Conservation (phyloP, 2,329 filamentous ascomycete species). For the Fusarium sp. region DNA sequence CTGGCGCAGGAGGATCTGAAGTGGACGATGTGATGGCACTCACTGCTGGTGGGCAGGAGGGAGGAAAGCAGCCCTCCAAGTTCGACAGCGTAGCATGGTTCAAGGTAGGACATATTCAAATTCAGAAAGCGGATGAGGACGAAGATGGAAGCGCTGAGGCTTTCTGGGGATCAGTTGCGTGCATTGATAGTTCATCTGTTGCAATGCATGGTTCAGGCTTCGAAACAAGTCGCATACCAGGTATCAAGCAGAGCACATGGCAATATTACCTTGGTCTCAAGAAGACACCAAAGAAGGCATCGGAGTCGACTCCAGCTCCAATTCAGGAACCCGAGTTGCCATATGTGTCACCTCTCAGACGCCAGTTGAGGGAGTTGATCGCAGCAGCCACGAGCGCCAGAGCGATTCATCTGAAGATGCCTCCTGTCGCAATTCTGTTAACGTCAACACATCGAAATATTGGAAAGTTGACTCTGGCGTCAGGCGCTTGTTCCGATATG, state of each 20-base stretch:
- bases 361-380: slow-evolving; percentile 84
- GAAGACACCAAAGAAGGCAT: slow-evolving; percentile 63
- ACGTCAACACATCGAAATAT: slow-evolving; percentile 94
- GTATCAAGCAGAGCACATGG: slow-evolving; percentile 81
- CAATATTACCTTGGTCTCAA: slow-evolving; percentile 88
- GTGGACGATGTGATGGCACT: slow-evolving; percentile 76
- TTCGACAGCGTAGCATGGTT: slow-evolving; percentile 87
- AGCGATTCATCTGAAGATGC: slow-evolving; percentile 86
- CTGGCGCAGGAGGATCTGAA: slow-evolving; percentile 66
- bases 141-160: slow-evolving; percentile 72
- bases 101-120: slow-evolving; percentile 79
- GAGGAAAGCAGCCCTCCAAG: slow-evolving; percentile 43
- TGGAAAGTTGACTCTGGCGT: slow-evolving; percentile 85
- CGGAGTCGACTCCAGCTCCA: slow-evolving; percentile 52
- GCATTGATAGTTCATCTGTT: slow-evolving; percentile 86
- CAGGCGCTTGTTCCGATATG: slow-evolving; percentile 83
- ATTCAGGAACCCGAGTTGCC: slow-evolving; percentile 58
- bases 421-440: slow-evolving; percentile 86
- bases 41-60: slow-evolving; percentile 53
- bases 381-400: slow-evolving; percentile 88
- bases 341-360: slow-evolving; percentile 68
- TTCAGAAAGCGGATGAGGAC: slow-evolving; percentile 62
- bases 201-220: slow-evolving; percentile 93
- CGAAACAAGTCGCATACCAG: slow-evolving; percentile 82
- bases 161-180: slow-evolving; percentile 85